Evolutionary conservation across 1,284 basidiomycete species (phyloP), one percentile per base, ranked within the genome.

Genomic region (Rhizoctonia solani): DNA sequence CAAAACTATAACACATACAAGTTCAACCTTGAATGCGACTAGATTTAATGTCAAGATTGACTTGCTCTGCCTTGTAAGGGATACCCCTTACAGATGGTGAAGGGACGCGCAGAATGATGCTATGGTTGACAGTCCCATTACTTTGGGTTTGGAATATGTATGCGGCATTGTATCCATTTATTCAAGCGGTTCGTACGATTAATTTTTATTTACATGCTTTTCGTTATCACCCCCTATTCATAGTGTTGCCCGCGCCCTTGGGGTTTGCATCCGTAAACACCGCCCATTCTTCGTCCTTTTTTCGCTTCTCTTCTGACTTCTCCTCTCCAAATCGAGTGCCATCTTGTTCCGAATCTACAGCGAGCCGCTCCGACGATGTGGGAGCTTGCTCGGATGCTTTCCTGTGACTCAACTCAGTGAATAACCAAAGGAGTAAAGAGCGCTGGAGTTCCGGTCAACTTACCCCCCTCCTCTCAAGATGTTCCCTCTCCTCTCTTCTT

Each of bases 281-380:
- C 11, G 92, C 92, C 94, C 94, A 96, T 27, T 86, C 86, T 75
- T 95, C 93, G 69, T 94, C 90, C 75, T 93, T 90, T 72, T 82
- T 80, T 52, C 92, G 79, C 77, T 90, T 89, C 74, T 87, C 81
- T 76, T 97, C 95, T 14, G 77, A 82, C 69, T 88, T 93, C 71
- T 86, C 80, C 63, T 88, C 87, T 0, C 86, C 92, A 32, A 83
- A 82, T 0, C 73, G 71, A 0, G 90, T 88, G 0, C 95, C 95
- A 72, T 97, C 93, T 79, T 87, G 82, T 75, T 98, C 93, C 1
- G 91, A 82, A 69, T 91, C 89, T 3, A 92, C 75, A 32, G 83
- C 81, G 13, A 95, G 83, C 72, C 91, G 86, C 74, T 95, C 92
- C 1, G 86, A 87, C 1, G 85, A 86, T 0, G 92, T 95, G 9